phyloP scores from a whole-genome alignment of 345 rosid genomes.

The Brassica juncea region DNA sequence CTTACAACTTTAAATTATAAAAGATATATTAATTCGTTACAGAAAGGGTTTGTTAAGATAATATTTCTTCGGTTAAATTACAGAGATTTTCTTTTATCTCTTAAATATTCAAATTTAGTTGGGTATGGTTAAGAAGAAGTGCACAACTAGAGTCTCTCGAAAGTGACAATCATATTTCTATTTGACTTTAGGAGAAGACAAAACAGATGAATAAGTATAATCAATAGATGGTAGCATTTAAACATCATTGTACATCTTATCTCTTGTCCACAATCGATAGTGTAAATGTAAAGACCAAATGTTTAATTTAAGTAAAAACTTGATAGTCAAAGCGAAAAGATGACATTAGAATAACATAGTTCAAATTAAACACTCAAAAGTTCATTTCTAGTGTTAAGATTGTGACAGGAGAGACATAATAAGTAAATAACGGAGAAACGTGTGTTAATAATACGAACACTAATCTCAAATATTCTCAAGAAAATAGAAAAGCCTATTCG shows the following conservation, averaged over 20 bases:
- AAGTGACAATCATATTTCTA: slow-evolving; percentile 30
- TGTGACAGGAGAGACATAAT: slow-evolving; percentile 25
- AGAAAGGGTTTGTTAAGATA: background rate
- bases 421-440: slow-evolving; percentile 30
- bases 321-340: slow-evolving; percentile 34
- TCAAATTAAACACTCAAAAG: slow-evolving; percentile 33
- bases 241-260: slow-evolving; percentile 7
- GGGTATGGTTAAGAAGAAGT: slow-evolving; percentile 41
- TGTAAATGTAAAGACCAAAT: slow-evolving; percentile 12
- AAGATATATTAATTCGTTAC: background rate
- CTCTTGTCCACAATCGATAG: background rate
- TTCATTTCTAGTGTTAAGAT: slow-evolving; percentile 23
- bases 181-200: slow-evolving; percentile 35
- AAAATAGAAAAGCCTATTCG: slow-evolving; percentile 25
- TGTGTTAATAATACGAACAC: slow-evolving; percentile 26
- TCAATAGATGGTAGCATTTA: slow-evolving; percentile 19
- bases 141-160: slow-evolving; percentile 30
- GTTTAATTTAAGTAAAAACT: slow-evolving; percentile 8
- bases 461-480: slow-evolving; percentile 15
- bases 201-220: slow-evolving; percentile 13
- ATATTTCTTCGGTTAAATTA: background rate
- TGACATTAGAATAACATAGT: slow-evolving; percentile 8
- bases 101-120: slow-evolving; percentile 34
- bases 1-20: background rate
- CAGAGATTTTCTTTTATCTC: background rate